Base-by-base conservation (phyloP, 176 grass and related monocot genomes). In the Bolboschoenus planiculmis region DNA sequence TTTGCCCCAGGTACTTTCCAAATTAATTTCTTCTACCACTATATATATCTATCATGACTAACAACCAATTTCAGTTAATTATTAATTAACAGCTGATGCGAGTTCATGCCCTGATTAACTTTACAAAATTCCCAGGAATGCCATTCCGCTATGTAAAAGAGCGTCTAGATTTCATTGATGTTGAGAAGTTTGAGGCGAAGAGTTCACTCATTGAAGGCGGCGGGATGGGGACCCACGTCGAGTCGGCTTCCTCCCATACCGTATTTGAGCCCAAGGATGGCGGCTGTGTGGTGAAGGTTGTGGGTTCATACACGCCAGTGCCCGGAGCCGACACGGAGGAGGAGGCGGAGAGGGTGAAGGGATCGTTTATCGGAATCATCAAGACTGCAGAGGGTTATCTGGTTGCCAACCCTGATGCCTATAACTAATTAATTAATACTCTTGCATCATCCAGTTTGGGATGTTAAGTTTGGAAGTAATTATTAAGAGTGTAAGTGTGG, bases 381-480 rank as follows among this genome's bases (percentile, higher is more conserved):
- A 97, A 92, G 83, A 67, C 84, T 0, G 94, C 86, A 4, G 89
- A 97, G 86, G 88, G 39, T 0, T 97, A 86, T 84, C 91, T 94
- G 36, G 0, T 97, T 36, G 86, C 86, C 79, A 97, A 93, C 65
- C 93, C 87, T 9, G 83, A 90, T 42, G 71, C 93, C 9, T 96
- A 92, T 57, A 93, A 90, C 90, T 89, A 82, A 50, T 50, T 18
- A 85, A 66, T 29, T 2, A 2, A 10, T 24, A 35, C 30, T 71
- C 36, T 74, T 74, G 37, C 40, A 47, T 46, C 11, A 60, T 48
- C 1, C 40, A 16, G 5, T 30, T 75, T 50, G 2, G 2, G 7
- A 53, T 24, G 21, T 23, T 21, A 26, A 58, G 56, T 67, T 67
- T 53, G 50, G 50, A 15, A 53, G 18, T 53, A 53, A n/a, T n/a